A percentile compares a stretch with the other conserved stretches of the same genome.
phyloP scores from a whole-genome alignment of 1,284 basidiomycete species.

The Austroboletus novae-zelandiae region DNA sequence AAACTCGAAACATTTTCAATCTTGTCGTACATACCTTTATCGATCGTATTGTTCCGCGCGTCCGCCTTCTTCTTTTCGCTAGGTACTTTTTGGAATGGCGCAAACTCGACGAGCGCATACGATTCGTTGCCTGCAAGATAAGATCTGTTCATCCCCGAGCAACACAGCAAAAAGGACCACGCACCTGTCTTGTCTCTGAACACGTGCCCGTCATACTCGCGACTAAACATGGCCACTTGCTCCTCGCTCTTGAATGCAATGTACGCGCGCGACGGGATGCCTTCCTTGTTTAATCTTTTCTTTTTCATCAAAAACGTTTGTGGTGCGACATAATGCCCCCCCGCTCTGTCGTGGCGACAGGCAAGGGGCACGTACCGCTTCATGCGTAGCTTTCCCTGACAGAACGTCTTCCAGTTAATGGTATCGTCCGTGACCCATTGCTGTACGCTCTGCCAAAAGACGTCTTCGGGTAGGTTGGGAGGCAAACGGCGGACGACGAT shows the following conservation, averaged over 20 bases:
- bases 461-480: constrained; percentile 85
- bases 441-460: constrained; percentile 92
- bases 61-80: constrained; percentile 67
- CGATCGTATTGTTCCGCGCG: constrained; percentile 34
- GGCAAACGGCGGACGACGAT: constrained; percentile 87
- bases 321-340: neutral
- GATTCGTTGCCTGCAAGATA: constrained; percentile 74
- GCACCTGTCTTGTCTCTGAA: constrained; percentile 90
- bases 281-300: constrained; percentile 73
- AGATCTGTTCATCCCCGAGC: neutral
- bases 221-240: constrained; percentile 72
- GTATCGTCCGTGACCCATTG: constrained; percentile 81
- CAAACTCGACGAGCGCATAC: constrained; percentile 89
- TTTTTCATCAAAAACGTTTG: neutral
- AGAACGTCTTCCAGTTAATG: constrained; percentile 64
- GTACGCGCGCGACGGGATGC: constrained; percentile 85
- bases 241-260: constrained; percentile 83
- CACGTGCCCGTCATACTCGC: constrained; percentile 87
- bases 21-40: constrained; percentile 16
- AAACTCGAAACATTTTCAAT: neutral
- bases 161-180: neutral
- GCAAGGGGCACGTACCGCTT: constrained; percentile 52
- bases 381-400: constrained; percentile 65
- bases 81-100: constrained; percentile 87
- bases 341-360: neutral